phyloP scores from a whole-genome alignment of 495 filamentous ascomycete genomes.

The Talaromyces thailandensis region DNA sequence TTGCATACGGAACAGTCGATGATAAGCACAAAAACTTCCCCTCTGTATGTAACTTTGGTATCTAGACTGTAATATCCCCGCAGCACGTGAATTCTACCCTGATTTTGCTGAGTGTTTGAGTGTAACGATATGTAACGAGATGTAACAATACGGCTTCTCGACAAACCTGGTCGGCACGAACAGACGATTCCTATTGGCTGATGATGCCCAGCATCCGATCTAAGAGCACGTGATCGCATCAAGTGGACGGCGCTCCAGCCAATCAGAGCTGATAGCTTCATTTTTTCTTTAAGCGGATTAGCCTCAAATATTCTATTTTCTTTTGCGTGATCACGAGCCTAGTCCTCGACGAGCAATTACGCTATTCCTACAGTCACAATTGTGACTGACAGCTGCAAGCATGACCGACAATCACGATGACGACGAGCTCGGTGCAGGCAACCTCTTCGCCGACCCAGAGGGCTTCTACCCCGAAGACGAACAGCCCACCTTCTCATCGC shows the following conservation, averaged over 20 bases:
- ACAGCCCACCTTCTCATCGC: constrained; percentile 55
- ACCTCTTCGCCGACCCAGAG: constrained; percentile 69
- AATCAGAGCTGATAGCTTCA: not conserved
- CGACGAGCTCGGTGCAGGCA: constrained; percentile 22
- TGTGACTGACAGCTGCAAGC: not conserved
- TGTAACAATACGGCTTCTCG: not conserved
- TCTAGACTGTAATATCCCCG: not conserved
- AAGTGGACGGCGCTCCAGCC: not conserved
- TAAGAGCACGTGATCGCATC: not conserved
- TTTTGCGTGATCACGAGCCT: not conserved
- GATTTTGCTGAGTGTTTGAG: not conserved
- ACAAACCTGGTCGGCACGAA: not conserved
- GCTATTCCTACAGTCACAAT: not conserved
- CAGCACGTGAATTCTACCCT: constrained; percentile 1
- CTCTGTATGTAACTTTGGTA: not conserved
- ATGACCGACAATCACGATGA: not conserved
- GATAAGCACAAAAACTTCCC: not conserved
- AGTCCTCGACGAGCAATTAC: not conserved
- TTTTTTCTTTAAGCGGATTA: not conserved
- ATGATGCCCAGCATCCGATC: not conserved
- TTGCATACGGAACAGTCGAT: not conserved
- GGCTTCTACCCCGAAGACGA: constrained; percentile 67
- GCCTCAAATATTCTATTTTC: not conserved
- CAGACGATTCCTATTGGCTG: not conserved
- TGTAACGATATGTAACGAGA: not conserved